phyloP scores from a whole-genome alignment of 2,329 filamentous ascomycete species.

The Ceratocystis ficicola region DNA sequence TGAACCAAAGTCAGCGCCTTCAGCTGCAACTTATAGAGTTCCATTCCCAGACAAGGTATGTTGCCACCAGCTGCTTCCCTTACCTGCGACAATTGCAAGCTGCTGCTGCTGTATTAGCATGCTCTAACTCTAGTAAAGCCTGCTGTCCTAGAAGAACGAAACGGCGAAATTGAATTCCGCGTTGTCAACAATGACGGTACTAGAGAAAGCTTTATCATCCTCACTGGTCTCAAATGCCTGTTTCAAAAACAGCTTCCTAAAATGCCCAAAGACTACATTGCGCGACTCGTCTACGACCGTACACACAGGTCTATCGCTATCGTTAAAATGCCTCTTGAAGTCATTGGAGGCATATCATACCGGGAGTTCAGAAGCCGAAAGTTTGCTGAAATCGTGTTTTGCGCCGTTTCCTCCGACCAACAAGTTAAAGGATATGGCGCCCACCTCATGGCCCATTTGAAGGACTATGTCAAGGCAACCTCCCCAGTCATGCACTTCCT shows the following conservation, averaged over 20 bases:
- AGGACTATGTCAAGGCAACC: constrained; percentile 95
- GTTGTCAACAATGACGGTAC: constrained; percentile 95
- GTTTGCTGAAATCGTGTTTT: constrained; percentile 98
- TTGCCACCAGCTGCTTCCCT: background rate
- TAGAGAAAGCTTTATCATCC: constrained; percentile 78
- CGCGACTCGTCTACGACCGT: constrained; percentile 89
- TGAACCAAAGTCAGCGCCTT: background rate
- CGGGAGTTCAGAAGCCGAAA: constrained; percentile 81
- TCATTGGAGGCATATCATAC: constrained; percentile 95
- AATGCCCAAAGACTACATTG: constrained; percentile 99
- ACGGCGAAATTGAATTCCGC: constrained; percentile 88
- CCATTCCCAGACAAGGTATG: constrained; percentile 7
- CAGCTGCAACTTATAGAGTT: background rate
- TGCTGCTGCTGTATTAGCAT: background rate
- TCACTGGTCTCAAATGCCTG: constrained; percentile 92
- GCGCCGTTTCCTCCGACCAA: constrained; percentile 92
- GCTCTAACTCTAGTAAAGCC: constrained; percentile 38
- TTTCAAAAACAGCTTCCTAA: constrained; percentile 98
- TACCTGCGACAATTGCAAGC: background rate
- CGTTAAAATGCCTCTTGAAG: constrained; percentile 88
- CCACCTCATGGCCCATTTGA: constrained; percentile 94
- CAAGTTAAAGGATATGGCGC: constrained; percentile 98
- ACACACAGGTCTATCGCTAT: constrained; percentile 95
- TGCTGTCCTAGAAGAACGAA: constrained; percentile 84
- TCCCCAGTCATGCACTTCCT: constrained; percentile 97